Conservation (phyloP, 306 rosid species). For the Cucurbita pepo region DNA sequence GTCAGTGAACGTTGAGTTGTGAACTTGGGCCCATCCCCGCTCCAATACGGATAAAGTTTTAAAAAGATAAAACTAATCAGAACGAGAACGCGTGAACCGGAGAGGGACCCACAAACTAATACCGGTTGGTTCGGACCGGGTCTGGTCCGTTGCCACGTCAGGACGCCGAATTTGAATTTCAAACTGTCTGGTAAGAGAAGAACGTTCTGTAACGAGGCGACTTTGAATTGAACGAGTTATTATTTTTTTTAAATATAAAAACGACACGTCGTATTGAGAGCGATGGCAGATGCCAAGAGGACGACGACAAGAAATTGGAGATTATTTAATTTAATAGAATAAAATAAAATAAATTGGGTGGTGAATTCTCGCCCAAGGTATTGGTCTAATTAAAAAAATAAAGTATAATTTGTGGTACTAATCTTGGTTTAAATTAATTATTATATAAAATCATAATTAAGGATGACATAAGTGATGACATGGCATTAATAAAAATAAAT, state of each 20-base stretch:
- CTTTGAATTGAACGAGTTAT: background rate
- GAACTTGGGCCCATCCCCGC: background rate
- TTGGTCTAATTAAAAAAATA: background rate
- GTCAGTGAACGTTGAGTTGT: background rate
- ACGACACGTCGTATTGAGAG: background rate
- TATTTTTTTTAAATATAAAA: background rate
- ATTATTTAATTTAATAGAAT: background rate
- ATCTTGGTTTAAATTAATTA: background rate
- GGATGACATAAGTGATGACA: background rate
- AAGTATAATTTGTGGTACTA: background rate
- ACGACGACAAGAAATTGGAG: background rate
- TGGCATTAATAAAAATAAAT: background rate
- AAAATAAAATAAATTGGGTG: background rate
- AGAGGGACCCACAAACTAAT: background rate
- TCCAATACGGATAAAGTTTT: background rate
- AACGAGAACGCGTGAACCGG: background rate
- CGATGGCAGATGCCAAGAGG: background rate
- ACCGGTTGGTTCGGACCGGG: background rate
- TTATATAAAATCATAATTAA: background rate
- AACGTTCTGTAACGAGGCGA: background rate
- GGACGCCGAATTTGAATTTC: slow-evolving; percentile 4
- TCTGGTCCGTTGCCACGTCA: background rate
- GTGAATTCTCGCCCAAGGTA: background rate
- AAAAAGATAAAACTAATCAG: background rate
- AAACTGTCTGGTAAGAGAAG: background rate